Conservation (phyloP, 1,139 yeast genomes). For the Chernovozyma aurita region DNA sequence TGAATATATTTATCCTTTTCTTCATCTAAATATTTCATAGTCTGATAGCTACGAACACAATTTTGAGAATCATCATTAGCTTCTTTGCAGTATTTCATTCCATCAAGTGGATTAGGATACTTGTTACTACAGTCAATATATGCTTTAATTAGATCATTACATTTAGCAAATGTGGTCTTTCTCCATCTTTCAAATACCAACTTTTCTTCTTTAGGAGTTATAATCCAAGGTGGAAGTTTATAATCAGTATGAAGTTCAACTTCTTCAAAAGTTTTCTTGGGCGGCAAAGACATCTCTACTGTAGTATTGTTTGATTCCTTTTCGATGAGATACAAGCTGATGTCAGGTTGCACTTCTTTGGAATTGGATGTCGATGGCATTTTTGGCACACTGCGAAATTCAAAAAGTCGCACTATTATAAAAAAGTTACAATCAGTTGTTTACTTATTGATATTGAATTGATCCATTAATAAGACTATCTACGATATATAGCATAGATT, state of each 20-base stretch:
- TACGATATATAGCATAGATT: too few species aligned
- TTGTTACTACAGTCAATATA: constrained; percentile 39
- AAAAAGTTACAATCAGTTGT: too few species aligned
- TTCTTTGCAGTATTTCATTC: constrained; percentile 50
- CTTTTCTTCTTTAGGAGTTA: constrained; percentile 83
- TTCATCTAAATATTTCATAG: constrained; percentile 61
- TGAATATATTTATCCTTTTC: constrained; percentile 64
- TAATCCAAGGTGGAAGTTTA: constrained; percentile 72
- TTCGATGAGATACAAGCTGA: too few species aligned
- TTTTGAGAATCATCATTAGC: constrained; percentile 28
- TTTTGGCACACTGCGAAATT: background rate
- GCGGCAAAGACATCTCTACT: constrained; percentile 4
- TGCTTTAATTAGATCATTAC: constrained; percentile 62
- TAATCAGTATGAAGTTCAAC: constrained; percentile 43
- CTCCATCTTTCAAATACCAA: constrained; percentile 77
- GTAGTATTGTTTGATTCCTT: too few species aligned
- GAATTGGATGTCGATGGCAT: background rate
- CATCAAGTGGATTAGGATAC: constrained; percentile 48
- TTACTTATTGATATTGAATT: too few species aligned
- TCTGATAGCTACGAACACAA: constrained; percentile 69
- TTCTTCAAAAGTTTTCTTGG: constrained; percentile 35
- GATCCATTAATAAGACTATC: too few species aligned
- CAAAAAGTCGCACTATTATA: too few species aligned
- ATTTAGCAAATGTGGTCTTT: constrained; percentile 62
- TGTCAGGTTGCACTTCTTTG: too few species aligned